Conservation (phyloP, 129 eudicot genomes). For the Mikania micrantha region DNA sequence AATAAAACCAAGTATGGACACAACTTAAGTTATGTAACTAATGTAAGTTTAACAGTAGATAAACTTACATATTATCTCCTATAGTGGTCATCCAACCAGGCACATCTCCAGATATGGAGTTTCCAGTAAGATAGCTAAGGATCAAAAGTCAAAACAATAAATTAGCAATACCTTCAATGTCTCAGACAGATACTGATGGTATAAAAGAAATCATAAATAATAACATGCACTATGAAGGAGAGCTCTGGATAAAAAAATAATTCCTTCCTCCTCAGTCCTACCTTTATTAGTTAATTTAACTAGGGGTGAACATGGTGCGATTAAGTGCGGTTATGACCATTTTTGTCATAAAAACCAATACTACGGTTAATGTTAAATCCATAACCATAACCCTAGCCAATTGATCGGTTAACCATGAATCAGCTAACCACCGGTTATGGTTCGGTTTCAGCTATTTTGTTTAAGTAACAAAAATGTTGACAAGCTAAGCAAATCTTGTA, state of each 20-base stretch:
- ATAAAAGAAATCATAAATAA: neutral
- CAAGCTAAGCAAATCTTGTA: no score
- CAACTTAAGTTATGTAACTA: neutral
- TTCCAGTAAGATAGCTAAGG: conserved; percentile 54
- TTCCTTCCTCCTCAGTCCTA: neutral
- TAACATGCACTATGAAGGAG: neutral
- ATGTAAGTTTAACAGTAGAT: conserved; percentile 5
- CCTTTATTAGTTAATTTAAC: no score
- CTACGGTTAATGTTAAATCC: no score
- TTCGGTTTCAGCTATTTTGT: no score
- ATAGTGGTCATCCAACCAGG: conserved; percentile 38
- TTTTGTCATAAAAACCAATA: no score
- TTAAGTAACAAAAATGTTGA: no score
- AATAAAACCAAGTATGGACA: neutral
- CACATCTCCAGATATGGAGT: conserved; percentile 38
- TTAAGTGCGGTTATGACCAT: no score
- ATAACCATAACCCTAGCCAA: no score
- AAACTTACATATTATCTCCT: conserved; percentile 33
- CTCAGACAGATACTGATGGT: neutral
- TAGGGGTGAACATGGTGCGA: no score
- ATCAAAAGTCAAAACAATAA: conserved; percentile 2
- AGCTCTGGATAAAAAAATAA: neutral
- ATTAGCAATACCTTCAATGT: neutral
- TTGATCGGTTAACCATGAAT: no score
- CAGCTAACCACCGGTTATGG: no score